Evolutionary conservation across 208 protist genomes (phyloP), one percentile per base, ranked within the genome.

Genomic region (Crithidia sp.): DNA sequence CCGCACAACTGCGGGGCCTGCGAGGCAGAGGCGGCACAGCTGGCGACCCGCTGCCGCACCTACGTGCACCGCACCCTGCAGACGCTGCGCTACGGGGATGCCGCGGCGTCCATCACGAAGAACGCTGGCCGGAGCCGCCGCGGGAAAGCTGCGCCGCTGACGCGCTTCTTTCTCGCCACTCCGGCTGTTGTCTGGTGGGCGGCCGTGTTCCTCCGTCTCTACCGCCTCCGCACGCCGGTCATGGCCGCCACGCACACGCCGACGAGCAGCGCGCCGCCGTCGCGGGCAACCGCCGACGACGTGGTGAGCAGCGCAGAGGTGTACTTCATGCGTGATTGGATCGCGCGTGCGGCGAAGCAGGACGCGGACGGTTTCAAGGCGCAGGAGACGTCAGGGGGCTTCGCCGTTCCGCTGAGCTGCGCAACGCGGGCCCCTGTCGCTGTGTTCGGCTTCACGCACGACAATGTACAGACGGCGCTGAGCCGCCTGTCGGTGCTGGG

Each of bases 281-380:
- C 41, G 16, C 37, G 28, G 16, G 5, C 8, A 16, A 17, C 62
- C 2, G 17, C 45, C 39, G 55, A 40, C 19, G 83, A 88, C 50
- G 59, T 62, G 9, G 54, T 88, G 55, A 76, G 71, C 49, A 71
- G 72, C 16, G 73, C 76, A 2, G 83, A 88, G 74, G 83, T 69
- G 49, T 85, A 79, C 67, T 66, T 81, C 37, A 73, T 88, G 3
- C 78, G 83, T 10, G 83, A 88, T 58, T 85, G 79, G 83, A 79
- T 88, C 14, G 52, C 65, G 7, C 56, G 54, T 13, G 69, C 76
- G 16, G 60, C 77, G 6, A 53, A 54, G 50, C 41, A 55, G 44
- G 83, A 88, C 50, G 43, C 47, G 9, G 54, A 50, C 7, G 71
- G 79, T 8, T 77, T 88, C 37, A 36, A 19, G 4, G 67, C 59